A percentile compares a stretch with the other conserved stretches of the same genome.
These are phyloP conservation scores for Verticillium longisporum DNA, from an alignment of 2,329 filamentous ascomycete species.

Conservation along the genomic window DNA sequence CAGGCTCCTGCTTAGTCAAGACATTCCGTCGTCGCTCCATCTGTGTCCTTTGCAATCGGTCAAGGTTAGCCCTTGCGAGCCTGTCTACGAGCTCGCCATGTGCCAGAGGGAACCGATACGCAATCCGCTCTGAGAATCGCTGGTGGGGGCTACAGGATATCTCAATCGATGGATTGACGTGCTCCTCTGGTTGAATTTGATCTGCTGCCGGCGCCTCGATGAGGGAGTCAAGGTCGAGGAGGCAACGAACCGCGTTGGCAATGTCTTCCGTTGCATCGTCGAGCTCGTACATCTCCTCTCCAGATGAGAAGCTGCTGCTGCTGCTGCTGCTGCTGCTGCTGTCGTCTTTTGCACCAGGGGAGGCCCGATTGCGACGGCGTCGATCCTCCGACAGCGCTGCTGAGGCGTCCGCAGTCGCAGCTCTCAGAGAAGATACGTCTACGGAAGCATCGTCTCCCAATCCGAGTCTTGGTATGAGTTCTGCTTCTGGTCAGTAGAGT, in stretches of 20 bases:
- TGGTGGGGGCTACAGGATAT: neutral
- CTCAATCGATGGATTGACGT: neutral
- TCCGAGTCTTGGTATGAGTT: neutral
- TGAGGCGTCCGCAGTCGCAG: neutral
- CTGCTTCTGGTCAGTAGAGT: neutral
- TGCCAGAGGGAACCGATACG: neutral
- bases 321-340: neutral
- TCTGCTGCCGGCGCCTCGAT: neutral
- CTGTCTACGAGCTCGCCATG: neutral
- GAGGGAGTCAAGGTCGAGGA: neutral
- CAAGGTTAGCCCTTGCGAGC: neutral
- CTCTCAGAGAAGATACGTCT: neutral
- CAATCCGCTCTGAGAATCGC: neutral
- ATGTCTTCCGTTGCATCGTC: neutral
- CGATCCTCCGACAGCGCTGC: neutral
- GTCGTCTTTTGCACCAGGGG: neutral
- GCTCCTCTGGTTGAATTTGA: neutral
- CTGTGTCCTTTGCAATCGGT: conserved; percentile 1
- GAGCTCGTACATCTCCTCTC: neutral
- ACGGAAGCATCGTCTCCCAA: neutral
- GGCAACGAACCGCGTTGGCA: neutral
- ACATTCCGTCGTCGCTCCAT: neutral
- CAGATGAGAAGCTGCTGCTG: no score
- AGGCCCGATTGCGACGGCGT: neutral
- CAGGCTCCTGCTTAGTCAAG: neutral